Percentiles rank a stretch among this genome's conserved stretches.
phyloP scores from a whole-genome alignment of 805 yeast genomes.

The Teunomyces lycoperdinae region DNA sequence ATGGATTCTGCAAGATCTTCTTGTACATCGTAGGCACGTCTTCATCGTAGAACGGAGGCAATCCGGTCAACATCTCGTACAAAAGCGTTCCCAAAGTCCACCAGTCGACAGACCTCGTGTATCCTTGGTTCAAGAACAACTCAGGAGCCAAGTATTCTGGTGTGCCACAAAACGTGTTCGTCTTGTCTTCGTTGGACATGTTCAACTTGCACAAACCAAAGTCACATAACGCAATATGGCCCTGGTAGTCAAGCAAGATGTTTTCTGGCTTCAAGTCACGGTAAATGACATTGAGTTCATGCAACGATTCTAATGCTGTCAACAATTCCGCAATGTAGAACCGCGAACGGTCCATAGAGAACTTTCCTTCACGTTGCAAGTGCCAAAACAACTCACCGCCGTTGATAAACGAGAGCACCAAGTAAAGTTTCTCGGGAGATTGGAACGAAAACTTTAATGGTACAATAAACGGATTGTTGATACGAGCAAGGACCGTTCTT shows the following conservation, averaged over 20 bases:
- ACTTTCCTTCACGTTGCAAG: slow-evolving; percentile 85
- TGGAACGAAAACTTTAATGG: slow-evolving; percentile 96
- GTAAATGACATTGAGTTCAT: slow-evolving; percentile 87
- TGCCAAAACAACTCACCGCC: slow-evolving; percentile 97
- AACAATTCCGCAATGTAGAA: slow-evolving; percentile 93
- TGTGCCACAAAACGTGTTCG: slow-evolving; percentile 95
- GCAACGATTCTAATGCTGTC: slow-evolving; percentile 89
- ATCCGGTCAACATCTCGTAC: slow-evolving; percentile 94
- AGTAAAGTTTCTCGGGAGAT: slow-evolving; percentile 89
- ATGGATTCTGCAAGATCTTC: slow-evolving; percentile 85
- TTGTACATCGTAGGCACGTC: slow-evolving; percentile 91
- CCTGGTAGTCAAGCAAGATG: slow-evolving; percentile 90
- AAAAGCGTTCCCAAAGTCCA: slow-evolving; percentile 95
- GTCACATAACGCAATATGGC: slow-evolving; percentile 96
- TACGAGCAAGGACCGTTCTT: slow-evolving; percentile 89
- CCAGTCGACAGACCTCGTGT: slow-evolving; percentile 95
- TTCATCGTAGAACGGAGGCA: slow-evolving; percentile 97
- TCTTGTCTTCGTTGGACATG: slow-evolving; percentile 86
- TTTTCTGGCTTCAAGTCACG: slow-evolving; percentile 96
- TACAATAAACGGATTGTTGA: slow-evolving; percentile 92
- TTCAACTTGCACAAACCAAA: slow-evolving; percentile 95
- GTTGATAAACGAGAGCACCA: slow-evolving; percentile 88
- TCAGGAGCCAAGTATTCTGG: slow-evolving; percentile 98
- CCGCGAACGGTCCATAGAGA: slow-evolving; percentile 83
- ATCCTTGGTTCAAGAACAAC: slow-evolving; percentile 84